These are phyloP conservation scores for Astragalus membranaceus DNA, from an alignment of 306 rosid species.

Conservation along the genomic window DNA sequence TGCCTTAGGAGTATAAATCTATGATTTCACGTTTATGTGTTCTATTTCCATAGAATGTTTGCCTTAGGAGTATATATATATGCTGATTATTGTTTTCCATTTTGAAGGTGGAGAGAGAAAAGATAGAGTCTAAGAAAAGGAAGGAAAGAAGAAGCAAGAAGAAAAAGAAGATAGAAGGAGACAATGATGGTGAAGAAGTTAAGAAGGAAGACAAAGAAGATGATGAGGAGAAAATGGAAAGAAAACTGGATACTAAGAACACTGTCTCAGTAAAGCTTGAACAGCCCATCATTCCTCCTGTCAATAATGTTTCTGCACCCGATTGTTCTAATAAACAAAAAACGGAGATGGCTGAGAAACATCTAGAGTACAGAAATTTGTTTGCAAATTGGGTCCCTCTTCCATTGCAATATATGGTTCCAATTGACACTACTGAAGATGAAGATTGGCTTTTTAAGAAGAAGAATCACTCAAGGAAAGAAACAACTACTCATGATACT, in stretches of 20 bases:
- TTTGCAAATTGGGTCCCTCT: conserved; percentile 15
- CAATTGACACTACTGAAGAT: neutral
- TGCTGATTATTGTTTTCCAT: neutral
- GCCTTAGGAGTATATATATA: too few relatives aligned
- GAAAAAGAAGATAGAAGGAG: neutral
- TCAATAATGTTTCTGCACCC: neutral
- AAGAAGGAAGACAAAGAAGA: neutral
- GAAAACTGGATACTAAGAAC: too few relatives aligned
- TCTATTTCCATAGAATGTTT: too few relatives aligned
- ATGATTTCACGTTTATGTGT: too few relatives aligned
- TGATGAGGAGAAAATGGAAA: neutral
- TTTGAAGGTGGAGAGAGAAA: conserved; percentile 12
- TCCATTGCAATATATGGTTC: neutral
- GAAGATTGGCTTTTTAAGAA: conserved; percentile 11
- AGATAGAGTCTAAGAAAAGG: neutral
- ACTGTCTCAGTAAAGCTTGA: neutral
- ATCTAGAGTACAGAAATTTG: conserved; percentile 1
- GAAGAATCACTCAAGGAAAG: neutral
- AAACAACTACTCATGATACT: neutral
- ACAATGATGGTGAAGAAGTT: neutral
- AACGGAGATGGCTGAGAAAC: too few relatives aligned
- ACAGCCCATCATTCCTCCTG: neutral
- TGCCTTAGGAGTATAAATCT: too few relatives aligned
- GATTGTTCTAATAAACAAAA: too few relatives aligned
- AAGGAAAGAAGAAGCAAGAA: neutral